These are phyloP conservation scores for Arachnomyces sp. DNA, from an alignment of 2,329 filamentous ascomycete genomes.

Conservation along the genomic window DNA sequence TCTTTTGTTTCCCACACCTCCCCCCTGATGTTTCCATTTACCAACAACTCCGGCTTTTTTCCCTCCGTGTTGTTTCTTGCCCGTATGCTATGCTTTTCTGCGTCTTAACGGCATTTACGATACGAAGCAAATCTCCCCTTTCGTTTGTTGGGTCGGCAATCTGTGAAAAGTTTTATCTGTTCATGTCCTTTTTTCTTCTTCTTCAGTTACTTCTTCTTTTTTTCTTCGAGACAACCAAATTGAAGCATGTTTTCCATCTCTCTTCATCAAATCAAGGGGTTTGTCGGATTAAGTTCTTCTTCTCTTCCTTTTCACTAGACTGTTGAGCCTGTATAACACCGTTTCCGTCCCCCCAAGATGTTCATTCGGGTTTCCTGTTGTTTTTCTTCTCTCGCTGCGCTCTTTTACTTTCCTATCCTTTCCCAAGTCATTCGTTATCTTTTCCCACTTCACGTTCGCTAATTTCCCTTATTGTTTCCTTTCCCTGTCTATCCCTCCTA, in stretches of 20 bases:
- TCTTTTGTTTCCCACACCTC: too few species aligned
- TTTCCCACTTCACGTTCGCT: constrained; percentile 9
- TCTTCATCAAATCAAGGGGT: background rate
- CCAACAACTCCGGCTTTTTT: constrained; percentile 33
- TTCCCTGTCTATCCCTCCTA: constrained; percentile 8
- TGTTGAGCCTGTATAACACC: too few species aligned
- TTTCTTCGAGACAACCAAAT: background rate
- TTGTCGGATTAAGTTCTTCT: too few species aligned
- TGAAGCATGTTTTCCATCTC: background rate
- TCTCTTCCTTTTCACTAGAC: too few species aligned
- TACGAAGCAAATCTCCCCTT: too few species aligned
- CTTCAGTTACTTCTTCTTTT: constrained; percentile 3
- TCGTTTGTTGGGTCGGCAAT: too few species aligned
- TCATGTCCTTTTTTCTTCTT: constrained; percentile 5
- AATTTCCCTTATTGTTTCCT: constrained; percentile 11
- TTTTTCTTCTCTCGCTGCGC: too few species aligned
- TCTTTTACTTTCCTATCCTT: too few species aligned
- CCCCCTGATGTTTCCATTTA: constrained; percentile 6
- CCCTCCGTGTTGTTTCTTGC: constrained; percentile 24
- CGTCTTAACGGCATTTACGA: constrained; percentile 8
- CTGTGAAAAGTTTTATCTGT: constrained; percentile 12
- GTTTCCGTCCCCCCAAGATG: too few species aligned
- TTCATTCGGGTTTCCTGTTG: too few species aligned
- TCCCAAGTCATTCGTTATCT: background rate
- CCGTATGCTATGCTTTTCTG: constrained; percentile 10